Evolutionary conservation across 2,329 filamentous ascomycete genomes (phyloP), one percentile per base, ranked within the genome.

Genomic region (Byssothecium circinans): DNA sequence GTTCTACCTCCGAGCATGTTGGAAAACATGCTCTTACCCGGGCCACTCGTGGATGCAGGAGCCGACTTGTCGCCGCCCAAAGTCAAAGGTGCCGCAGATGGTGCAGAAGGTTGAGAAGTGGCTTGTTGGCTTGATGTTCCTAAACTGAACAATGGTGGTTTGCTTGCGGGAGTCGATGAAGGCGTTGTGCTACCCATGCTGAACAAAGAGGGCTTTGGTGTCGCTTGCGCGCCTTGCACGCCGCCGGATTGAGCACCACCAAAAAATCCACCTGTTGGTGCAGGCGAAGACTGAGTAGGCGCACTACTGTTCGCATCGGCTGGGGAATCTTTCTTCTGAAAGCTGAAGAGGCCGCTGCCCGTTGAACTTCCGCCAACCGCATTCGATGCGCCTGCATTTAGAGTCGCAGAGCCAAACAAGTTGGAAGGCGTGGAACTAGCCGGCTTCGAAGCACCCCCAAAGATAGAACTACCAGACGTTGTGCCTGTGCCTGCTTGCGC

Each of bases 251-350:
- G 45, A 56, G 45, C 51, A 32, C 45, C 56, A 46, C 66, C 65
- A 6, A 64, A 49, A 29, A 42, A 52, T 15, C 15, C 12, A 42
- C 49, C 43, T 5, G 56, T 42, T 8, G 60, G 44, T 15, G 68
- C 48, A 18, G 63, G 54, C 17, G 60, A 63, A 66, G 47, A 65
- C 47, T 43, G 61, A 45, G 45, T 53, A 36, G 52, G 58, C 15
- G 61, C 59, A 22, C 54, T 61, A 52, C 68, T 65, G 65, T 54
- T 64, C 55, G 66, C 53, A 57, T 61, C 60, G 58, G 66, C 45
- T 45, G 62, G 60, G 30, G 62, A 48, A 40, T 57, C 48, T 38
- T 61, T 60, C 48, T 61, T 63, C n/a, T 56, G 58, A 27, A 47
- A 40, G n/a, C 50, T 53, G 32, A 65, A 65, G 1, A 61, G 42